phyloP scores from a whole-genome alignment of 306 rosid genomes.

The Geum urbanum region DNA sequence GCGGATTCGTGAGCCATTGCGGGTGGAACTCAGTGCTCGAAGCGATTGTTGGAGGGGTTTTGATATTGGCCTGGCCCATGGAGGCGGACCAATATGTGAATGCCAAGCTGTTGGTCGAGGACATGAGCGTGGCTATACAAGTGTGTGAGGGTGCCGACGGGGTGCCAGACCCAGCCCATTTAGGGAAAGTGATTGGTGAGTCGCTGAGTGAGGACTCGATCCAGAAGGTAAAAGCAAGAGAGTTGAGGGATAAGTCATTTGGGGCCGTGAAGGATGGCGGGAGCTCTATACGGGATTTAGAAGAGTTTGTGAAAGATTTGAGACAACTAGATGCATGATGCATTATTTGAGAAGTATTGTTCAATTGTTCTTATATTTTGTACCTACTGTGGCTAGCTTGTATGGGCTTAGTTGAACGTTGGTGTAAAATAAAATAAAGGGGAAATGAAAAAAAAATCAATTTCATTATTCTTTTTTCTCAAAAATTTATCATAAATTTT shows the following conservation, averaged over 20 bases:
- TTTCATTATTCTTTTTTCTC: no score
- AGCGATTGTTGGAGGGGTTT: constrained; percentile 40
- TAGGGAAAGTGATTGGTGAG: constrained; percentile 28
- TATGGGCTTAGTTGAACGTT: neutral
- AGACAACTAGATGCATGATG: neutral
- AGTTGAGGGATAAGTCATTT: constrained; percentile 33
- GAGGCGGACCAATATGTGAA: constrained; percentile 70
- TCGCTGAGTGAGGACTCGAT: constrained; percentile 26
- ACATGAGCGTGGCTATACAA: constrained; percentile 37
- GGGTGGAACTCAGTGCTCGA: constrained; percentile 72
- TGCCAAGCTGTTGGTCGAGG: constrained; percentile 52
- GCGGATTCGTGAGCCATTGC: constrained; percentile 58
- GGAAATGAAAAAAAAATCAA: no score
- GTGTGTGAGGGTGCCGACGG: constrained; percentile 45
- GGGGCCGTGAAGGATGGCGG: constrained; percentile 35
- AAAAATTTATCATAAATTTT: no score
- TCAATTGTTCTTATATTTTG: no score
- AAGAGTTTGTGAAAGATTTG: constrained; percentile 34
- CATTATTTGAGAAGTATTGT: neutral
- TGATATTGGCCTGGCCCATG: constrained; percentile 74
- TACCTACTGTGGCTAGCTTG: neutral
- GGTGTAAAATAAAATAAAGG: no score
- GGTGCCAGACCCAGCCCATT: constrained; percentile 44
- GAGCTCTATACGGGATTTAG: constrained; percentile 39
- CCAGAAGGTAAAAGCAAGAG: constrained; percentile 25